Evolutionary conservation across 2,329 filamentous ascomycete species (phyloP).

Genomic region (Colletotrichum orbiculare): DNA sequence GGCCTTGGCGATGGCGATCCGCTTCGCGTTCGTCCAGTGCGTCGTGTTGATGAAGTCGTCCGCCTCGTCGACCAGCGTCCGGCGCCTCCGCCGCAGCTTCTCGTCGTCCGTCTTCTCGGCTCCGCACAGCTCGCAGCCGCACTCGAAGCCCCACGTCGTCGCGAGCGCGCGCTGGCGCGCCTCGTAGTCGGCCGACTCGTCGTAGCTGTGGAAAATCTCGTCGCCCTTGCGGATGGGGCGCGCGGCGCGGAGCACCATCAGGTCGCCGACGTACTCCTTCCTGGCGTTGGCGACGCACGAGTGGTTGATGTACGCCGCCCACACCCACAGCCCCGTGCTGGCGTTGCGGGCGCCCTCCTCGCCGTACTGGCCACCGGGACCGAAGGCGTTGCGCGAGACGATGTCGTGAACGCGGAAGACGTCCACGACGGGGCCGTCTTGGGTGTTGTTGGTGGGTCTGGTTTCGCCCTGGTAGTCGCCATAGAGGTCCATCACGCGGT

Average conservation of each 20-base stretch:
- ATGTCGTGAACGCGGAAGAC: constrained; percentile 48
- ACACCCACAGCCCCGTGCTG: constrained; percentile 52
- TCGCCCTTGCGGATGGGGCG: constrained; percentile 46
- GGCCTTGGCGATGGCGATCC: constrained; percentile 39
- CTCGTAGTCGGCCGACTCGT: constrained; percentile 42
- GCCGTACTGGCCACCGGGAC: constrained; percentile 42
- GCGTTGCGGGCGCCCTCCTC: constrained; percentile 45
- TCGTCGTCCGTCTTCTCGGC: constrained; percentile 43
- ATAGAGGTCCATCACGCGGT: constrained; percentile 39
- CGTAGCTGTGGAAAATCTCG: constrained; percentile 49
- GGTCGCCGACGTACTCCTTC: constrained; percentile 52
- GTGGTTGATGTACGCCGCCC: constrained; percentile 55
- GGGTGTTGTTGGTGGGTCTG: background rate
- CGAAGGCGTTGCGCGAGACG: constrained; percentile 47
- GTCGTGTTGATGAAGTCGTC: constrained; percentile 38
- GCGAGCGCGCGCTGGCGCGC: constrained; percentile 37
- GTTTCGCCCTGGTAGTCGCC: constrained; percentile 44
- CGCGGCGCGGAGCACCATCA: constrained; percentile 51
- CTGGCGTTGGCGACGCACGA: constrained; percentile 50
- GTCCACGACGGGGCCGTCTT: constrained; percentile 44
- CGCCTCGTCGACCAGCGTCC: constrained; percentile 38
- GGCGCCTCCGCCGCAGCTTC: constrained; percentile 37
- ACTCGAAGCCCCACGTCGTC: constrained; percentile 52
- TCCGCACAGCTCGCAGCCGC: constrained; percentile 48
- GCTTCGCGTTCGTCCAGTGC: constrained; percentile 30